These are phyloP conservation scores for Alternaria rosae DNA, from an alignment of 2,329 filamentous ascomycete genomes.

Conservation along the genomic window DNA sequence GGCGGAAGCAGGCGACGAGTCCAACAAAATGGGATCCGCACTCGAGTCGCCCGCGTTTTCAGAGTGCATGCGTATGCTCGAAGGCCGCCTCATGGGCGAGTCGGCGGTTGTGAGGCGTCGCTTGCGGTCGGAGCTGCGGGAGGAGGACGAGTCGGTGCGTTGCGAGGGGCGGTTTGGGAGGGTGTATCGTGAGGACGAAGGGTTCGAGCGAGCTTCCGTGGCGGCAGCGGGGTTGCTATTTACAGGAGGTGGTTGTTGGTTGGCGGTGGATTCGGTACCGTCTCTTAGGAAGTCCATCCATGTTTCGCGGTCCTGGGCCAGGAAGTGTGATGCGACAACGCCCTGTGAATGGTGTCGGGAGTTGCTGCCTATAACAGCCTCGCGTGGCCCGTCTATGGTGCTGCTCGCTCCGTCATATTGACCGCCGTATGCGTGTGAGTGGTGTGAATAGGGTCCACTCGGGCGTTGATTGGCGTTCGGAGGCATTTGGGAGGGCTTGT, in stretches of 20 bases:
- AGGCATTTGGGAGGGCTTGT: slow-evolving; percentile 14
- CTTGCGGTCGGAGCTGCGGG: slow-evolving; percentile 44
- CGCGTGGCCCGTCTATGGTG: slow-evolving; percentile 10
- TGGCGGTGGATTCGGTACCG: slow-evolving; percentile 25
- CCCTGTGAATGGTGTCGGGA: slow-evolving; percentile 27
- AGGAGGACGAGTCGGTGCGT: slow-evolving; percentile 26
- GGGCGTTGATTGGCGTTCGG: slow-evolving; percentile 19
- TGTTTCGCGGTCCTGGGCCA: slow-evolving; percentile 42
- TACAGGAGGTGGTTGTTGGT: slow-evolving; percentile 12
- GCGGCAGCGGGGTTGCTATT: slow-evolving; percentile 7
- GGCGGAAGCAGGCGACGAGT: slow-evolving; percentile 24
- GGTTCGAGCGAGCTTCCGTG: slow-evolving; percentile 14
- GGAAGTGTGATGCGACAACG: slow-evolving; percentile 38
- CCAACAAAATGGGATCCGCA: slow-evolving; percentile 32
- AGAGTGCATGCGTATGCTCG: slow-evolving; percentile 34
- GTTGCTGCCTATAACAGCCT: slow-evolving; percentile 6
- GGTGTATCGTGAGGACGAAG: slow-evolving; percentile 22
- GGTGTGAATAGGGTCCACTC: slow-evolving; percentile 22
- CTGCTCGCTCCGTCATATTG: slow-evolving; percentile 20
- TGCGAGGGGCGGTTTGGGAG: slow-evolving; percentile 30
- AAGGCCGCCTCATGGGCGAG: slow-evolving; percentile 39
- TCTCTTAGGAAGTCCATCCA: slow-evolving; percentile 47
- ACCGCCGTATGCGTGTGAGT: slow-evolving; percentile 22
- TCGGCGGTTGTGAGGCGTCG: slow-evolving; percentile 46
- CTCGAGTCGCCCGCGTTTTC: slow-evolving; percentile 21